Base-by-base conservation (phyloP, 345 rosid species). In the Syzygium oleosum region DNA sequence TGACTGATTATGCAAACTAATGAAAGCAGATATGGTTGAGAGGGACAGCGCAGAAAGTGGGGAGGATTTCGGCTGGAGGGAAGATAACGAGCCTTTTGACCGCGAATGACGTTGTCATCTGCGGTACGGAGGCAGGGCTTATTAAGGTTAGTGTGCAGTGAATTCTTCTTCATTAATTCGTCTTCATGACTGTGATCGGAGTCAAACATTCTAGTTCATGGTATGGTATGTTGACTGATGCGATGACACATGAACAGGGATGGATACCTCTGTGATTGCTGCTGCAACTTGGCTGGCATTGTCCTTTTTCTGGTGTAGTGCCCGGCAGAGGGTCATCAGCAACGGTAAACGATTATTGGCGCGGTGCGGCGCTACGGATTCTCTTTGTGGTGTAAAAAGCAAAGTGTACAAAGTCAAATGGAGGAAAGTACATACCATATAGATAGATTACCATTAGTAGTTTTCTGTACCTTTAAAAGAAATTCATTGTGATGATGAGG, bases 21-120 rank as follows among this genome's bases (percentile, higher is more conserved):
- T 73, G 49, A 73, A 86, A 86, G 5, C 31, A 96, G 99, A 92
- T 97, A 89, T 97, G 99, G 99, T 85, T 96, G 92, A 95, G 97
- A 94, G 94, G 90, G 51, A 93, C 96, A 88, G 93, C 92, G 16
- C 98, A 96, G 89, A 95, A 95, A 90, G 98, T 95, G 84, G 99
- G 99, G 86, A 95, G 99, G 79, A 86, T 97, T 87, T 95, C 99
- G 86, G 96, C 98, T 85, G 99, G 98, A 83, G 95, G 99, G 93
- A 96, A 88, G 88, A 95, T 97, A 89, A 96, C 98, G 59, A 96
- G 98, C 91, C 93, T 97, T 51, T 93, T 96, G 52, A 94, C 95
- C 52, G 99, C 95, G 52, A 97, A 96, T 65, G 99, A 96, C 85
- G 83, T 90, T 6, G 92, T 97, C 46, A 53, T 96, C 12, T 96